These are phyloP conservation scores for Nannochloropsis gaditana DNA, from an alignment of 108 stramenopile species.

Conservation along the genomic window DNA sequence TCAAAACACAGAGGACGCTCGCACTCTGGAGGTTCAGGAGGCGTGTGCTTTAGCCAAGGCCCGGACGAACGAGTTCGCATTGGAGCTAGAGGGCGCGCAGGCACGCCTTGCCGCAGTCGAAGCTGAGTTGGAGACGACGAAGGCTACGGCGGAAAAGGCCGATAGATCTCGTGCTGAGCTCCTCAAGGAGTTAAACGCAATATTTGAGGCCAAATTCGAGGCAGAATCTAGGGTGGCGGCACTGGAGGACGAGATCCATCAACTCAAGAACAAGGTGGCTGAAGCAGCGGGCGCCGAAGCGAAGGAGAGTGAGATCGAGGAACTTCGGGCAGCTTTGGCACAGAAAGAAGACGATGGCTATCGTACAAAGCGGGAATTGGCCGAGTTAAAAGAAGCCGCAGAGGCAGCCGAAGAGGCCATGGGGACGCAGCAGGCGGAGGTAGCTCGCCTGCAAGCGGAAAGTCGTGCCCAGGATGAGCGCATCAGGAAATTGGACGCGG, in stretches of 20 bases:
- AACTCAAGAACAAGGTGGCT: not conserved
- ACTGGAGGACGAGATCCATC: not conserved
- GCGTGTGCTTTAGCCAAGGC: not conserved
- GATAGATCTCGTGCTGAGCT: not conserved
- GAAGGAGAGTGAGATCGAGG: not conserved
- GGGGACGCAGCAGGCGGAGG: not conserved
- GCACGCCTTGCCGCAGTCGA: not conserved
- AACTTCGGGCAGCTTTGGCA: not conserved
- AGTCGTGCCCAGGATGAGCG: constrained; percentile 26
- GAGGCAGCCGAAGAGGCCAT: constrained; percentile 26
- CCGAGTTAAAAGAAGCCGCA: not conserved
- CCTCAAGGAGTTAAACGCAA: not conserved
- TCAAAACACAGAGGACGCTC: constrained; percentile 19
- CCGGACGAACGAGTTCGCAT: not conserved
- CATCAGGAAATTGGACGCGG: constrained; percentile 29
- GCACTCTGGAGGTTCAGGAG: constrained; percentile 29
- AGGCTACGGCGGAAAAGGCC: not conserved
- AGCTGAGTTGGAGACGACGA: not conserved
- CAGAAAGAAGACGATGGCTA: not conserved
- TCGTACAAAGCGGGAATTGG: constrained; percentile 18
- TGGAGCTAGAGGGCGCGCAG: not conserved
- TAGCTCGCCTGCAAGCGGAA: not conserved
- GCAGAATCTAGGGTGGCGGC: constrained; percentile 4
- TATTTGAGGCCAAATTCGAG: not conserved
- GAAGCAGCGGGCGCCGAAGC: not conserved